Conservation (phyloP, 139 green algal species). For the Haematococcus lacustris region DNA sequence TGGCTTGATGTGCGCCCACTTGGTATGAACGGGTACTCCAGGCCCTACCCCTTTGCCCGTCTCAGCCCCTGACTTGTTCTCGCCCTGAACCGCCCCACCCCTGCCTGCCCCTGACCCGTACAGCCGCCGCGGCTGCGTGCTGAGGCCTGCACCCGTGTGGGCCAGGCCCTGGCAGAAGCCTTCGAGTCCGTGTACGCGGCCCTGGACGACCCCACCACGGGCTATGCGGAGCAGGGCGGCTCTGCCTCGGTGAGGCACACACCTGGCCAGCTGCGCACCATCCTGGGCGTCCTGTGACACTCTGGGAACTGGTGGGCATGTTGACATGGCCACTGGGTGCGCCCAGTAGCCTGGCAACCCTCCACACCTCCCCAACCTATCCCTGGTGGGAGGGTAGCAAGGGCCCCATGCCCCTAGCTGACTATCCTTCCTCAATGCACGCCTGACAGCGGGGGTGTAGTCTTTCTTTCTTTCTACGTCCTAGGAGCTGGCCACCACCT, state of each 20-base stretch:
- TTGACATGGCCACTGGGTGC: too few species aligned
- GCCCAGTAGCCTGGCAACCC: too few species aligned
- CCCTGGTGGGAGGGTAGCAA: too few species aligned
- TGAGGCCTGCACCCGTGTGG: conserved; percentile 42
- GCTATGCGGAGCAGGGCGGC: conserved; percentile 46
- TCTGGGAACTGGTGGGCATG: not conserved
- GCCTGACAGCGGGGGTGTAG: too few species aligned
- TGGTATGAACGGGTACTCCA: not conserved
- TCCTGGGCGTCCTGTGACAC: conserved; percentile 57
- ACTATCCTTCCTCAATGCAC: too few species aligned
- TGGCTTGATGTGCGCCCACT: not conserved
- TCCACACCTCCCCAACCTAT: too few species aligned
- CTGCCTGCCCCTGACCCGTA: not conserved
- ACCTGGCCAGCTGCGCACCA: conserved; percentile 65
- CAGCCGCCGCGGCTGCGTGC: conserved; percentile 31
- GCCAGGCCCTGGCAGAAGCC: conserved; percentile 38
- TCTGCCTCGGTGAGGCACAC: conserved; percentile 49
- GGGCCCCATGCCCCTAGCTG: too few species aligned
- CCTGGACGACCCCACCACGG: conserved; percentile 47
- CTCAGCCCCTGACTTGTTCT: not conserved
- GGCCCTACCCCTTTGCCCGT: too few species aligned
- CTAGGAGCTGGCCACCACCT: too few species aligned
- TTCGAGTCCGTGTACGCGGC: conserved; percentile 56
- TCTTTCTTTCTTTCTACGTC: too few species aligned
- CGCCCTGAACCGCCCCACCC: not conserved